Percentiles rank a stretch among this genome's conserved stretches.
Evolutionary conservation across 352 stramenopile genomes (phyloP).

Genomic region (Globisporangium uncinulatum): DNA sequence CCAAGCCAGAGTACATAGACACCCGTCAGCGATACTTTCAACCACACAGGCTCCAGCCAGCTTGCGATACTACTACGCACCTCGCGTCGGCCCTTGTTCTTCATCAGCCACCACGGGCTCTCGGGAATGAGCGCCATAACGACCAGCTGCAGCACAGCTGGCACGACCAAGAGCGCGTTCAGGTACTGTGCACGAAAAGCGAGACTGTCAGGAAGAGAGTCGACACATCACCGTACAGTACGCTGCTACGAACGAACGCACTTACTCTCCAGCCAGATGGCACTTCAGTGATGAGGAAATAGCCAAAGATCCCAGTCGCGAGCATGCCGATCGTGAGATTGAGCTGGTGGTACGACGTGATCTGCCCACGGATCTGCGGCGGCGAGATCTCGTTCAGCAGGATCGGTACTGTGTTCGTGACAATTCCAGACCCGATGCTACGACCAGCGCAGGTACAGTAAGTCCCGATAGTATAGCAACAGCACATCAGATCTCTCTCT

Average conservation of each 20-base stretch:
- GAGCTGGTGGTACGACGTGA: conserved; percentile 87
- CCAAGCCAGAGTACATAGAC: not conserved
- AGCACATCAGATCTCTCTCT: not conserved
- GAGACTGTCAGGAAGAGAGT: not conserved
- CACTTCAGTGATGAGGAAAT: conserved; percentile 70
- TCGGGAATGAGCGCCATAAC: conserved; percentile 65
- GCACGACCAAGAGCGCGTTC: conserved; percentile 66
- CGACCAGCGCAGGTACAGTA: not conserved
- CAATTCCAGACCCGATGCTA: conserved; percentile 59
- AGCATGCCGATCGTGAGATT: conserved; percentile 87
- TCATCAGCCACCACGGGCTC: conserved; percentile 88
- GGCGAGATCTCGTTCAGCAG: conserved; percentile 83
- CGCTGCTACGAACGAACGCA: conserved; percentile 8
- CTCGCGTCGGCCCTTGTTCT: conserved; percentile 44
- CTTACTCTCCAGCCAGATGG: conserved; percentile 79
- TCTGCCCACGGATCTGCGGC: conserved; percentile 44
- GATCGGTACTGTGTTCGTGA: conserved; percentile 80
- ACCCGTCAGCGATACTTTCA: not conserved
- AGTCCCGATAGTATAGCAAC: no score
- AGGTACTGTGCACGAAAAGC: conserved; percentile 35
- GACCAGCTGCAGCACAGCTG: conserved; percentile 53
- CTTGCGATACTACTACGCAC: conserved; percentile 1
- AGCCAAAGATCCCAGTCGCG: conserved; percentile 64
- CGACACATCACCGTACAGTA: no score
- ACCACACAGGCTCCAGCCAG: not conserved